Base-by-base conservation (phyloP, 345 rosid species). In the Salix suchowensis region DNA sequence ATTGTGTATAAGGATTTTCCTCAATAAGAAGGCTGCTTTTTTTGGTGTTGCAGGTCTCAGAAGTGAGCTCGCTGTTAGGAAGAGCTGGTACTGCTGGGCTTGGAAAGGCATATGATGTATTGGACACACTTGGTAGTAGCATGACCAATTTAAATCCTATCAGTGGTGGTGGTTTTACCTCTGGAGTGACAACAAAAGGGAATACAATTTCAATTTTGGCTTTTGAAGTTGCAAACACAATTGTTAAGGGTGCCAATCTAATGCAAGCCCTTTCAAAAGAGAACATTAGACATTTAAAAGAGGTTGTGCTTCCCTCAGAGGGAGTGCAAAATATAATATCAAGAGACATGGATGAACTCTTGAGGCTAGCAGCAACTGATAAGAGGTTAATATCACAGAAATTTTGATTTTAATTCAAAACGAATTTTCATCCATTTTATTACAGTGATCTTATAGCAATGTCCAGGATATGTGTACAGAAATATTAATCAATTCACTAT, bases 41-140 rank as follows among this genome's bases (percentile, higher is more conserved):
- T 77, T 74, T 76, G 48, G 74, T 64, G 71, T 73, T 80, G 70
- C 81, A 95, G 98, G 98, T 95, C 79, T 87, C 98, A 19, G 98
- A 93, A 89, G 93, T 95, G 52, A 88, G 97, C 78, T 87, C 95
- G 50, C 83, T 87, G 67, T 80, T 95, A 82, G 93, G 98, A 65
- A 91, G 91, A 84, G 99, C 99, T 70, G 97, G 99, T 55, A 89
- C 93, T 76, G 88, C 82, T 77, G 97, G 97, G 66, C 77, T 89
- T 72, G 98, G 92, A 69, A 95, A 91, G 86, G 98, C 98, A 44
- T 93, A 89, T 52, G 97, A 95, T 7, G 98, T 95, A 52, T 81
- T 95, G 82, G 98, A 93, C 83, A 93, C 98, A 1, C 91, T 95
- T 4, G 97, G 98, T 71, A 95, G 98, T 82, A 90, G 98, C 85